A percentile compares a stretch with the other conserved stretches of the same genome.
These are phyloP conservation scores for Laetiporus sulphureus DNA, from an alignment of 1,284 basidiomycete genomes.

Conservation along the genomic window DNA sequence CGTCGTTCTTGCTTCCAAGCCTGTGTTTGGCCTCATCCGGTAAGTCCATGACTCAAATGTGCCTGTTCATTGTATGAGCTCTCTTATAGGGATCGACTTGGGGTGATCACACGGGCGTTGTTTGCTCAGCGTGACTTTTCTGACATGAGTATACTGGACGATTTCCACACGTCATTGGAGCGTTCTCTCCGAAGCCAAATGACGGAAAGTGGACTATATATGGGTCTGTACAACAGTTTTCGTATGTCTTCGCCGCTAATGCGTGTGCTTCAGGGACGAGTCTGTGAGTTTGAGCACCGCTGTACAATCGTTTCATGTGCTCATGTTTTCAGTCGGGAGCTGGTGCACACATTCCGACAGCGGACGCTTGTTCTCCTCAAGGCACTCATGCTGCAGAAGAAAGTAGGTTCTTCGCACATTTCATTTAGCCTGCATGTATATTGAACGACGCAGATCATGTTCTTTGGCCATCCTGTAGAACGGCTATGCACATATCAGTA, in stretches of 20 bases:
- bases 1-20: conserved; percentile 87
- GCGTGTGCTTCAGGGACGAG: conserved; percentile 60
- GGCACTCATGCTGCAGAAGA: conserved; percentile 88
- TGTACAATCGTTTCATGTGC: not conserved
- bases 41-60: conserved; percentile 27
- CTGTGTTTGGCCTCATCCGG: conserved; percentile 85
- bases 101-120: conserved; percentile 90
- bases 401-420: conserved; percentile 38
- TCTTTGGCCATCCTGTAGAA: conserved; percentile 96
- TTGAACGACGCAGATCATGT: conserved; percentile 68
- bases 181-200: conserved; percentile 58
- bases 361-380: conserved; percentile 93
- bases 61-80: no score
- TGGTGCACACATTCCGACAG: conserved; percentile 92
- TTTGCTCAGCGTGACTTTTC: conserved; percentile 89
- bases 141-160: conserved; percentile 77
- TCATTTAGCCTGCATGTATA: not conserved
- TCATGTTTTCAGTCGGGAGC: conserved; percentile 55
- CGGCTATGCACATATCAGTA: conserved; percentile 97
- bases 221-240: conserved; percentile 58
- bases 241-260: conserved; percentile 2
- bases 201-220: conserved; percentile 79
- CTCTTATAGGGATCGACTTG: conserved; percentile 72
- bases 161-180: conserved; percentile 76
- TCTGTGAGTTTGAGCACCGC: conserved; percentile 41